Evolutionary conservation across 495 filamentous ascomycete species (phyloP), one percentile per base, ranked within the genome.

Genomic region (Parathielavia appendiculata): DNA sequence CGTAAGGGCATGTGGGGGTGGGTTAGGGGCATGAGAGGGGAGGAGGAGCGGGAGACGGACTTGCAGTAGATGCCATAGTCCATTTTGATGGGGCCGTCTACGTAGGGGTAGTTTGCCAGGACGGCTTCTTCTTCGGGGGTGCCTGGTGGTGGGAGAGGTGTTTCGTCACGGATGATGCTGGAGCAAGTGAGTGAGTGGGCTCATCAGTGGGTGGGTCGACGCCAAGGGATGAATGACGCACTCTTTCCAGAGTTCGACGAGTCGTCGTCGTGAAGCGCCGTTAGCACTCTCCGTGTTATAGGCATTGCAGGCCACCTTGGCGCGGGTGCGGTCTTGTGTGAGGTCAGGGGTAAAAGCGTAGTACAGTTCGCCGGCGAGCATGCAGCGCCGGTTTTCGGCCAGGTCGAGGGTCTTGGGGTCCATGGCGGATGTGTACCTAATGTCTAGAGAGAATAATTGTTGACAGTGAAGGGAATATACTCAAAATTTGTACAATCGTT

Each of bases 51-150:
- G 35, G 17, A 35, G 4, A 45, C 67, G 36, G 62, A 77, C 76
- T 69, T 77, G 46, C 92, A 71, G 57, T 95, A 90, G 63, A 75
- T 83, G 2, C 90, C 90, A 60, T 93, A 91, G 68, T 95, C 90
- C 4, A 85, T 73, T 14, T 76, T 78, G 62, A 95, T 75, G 8
- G 89, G 89, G 0, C 82, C 71, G 57, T 89, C 84, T n/a, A 92
- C 74, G 78, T 80, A 91, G 5, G 89, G 81, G 13, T 88, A 80
- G 36, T 81, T 69, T 41, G 89, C 79, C 5, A 82, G 77, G 16
- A 66, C 76, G 26, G 84, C 82, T 60, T 92, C 86, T 61, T 82
- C 79, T 40, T 77, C 79, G 9, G 75, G 66, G 11, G 78, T 79
- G 11, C 79, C 63, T 14, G 60, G 71, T 0, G 83, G 79, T 6